Base-by-base conservation (phyloP, 148 eudicot species). In the Polygonum aviculare region DNA sequence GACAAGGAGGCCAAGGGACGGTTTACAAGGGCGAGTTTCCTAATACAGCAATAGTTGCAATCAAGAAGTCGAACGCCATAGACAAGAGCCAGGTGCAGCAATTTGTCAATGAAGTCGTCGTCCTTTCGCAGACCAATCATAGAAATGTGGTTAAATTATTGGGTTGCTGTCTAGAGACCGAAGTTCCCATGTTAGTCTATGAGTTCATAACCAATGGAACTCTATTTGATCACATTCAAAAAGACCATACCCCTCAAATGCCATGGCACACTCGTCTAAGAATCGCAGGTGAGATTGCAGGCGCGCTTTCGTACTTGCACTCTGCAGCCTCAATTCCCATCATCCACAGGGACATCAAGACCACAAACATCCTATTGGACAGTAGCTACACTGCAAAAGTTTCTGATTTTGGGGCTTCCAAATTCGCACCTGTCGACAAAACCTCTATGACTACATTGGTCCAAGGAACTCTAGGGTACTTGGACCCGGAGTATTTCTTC, bases 381-480 rank as follows among this genome's bases (percentile, higher is more conserved):
- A 26, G 31, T 26, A 19, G n/a, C 44, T 71, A 71, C 38, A 41
- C 74, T 31, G 74, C 75, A 40, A 73, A 74, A 16, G 51, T 74
- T 51, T 50, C 76, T 49, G 76, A 74, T 52, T 74, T 74, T 51
- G 76, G 76, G 22, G 35, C 76, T 33, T 74, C 76, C 14, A 50
- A 50, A 36, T 39, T 74, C 2, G 19, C 51, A 9, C 76, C 76
- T 2, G 12, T 74, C 4, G 44, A 74, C 52, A 52, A 49, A 52
- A 52, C 19, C 6, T 26, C 50, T 35, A 11, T 74, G n/a, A 74
- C 76, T 7, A 74, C 76, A 12, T 33, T 74, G 11, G 76, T 74
- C 35, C 76, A 74, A 50, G 76, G 76, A 33, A 74, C 76, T 19
- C 45, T 74, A 4, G 76, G 76, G 33, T 74, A 74, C 51, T 31